Percentiles rank a stretch among this genome's conserved stretches.
Conservation (phyloP, 768 basidiomycete genomes). For the Russula brevipes region DNA sequence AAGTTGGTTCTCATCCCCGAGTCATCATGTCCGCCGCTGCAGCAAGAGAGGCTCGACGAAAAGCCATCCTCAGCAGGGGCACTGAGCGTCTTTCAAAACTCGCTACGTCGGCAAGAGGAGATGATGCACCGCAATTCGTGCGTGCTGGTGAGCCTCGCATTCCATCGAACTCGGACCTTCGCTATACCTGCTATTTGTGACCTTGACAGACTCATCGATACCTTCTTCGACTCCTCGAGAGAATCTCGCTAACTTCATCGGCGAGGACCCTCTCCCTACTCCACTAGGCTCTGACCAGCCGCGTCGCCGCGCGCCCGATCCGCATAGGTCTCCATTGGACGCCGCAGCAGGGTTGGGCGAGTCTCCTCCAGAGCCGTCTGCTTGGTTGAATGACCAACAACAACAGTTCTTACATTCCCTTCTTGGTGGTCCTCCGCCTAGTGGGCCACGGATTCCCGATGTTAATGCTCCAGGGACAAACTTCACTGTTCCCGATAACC, state of each 20-base stretch:
- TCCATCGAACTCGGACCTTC: background rate
- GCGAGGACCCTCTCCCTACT: conserved; percentile 35
- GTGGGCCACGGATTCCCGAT: conserved; percentile 7
- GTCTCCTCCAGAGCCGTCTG: conserved; percentile 46
- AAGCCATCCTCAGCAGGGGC: conserved; percentile 68
- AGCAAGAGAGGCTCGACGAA: conserved; percentile 71
- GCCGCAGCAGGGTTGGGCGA: conserved; percentile 24
- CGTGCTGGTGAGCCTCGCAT: conserved; percentile 42
- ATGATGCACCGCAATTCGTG: conserved; percentile 54
- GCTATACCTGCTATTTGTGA: background rate
- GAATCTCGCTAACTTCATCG: conserved; percentile 33
- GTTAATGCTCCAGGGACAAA: background rate
- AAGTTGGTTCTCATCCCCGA: background rate
- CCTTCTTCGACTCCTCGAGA: conserved; percentile 34
- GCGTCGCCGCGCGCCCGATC: conserved; percentile 29
- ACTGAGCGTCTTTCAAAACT: conserved; percentile 73
- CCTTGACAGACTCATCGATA: conserved; percentile 37
- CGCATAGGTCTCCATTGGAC: conserved; percentile 27
- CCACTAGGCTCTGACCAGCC: conserved; percentile 27
- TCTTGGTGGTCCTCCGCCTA: conserved; percentile 33
- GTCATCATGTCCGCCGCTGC: conserved; percentile 44
- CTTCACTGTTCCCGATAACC: conserved; percentile 27
- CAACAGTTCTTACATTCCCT: conserved; percentile 63
- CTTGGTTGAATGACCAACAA: conserved; percentile 67
- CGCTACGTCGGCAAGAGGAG: conserved; percentile 67